phyloP scores from a whole-genome alignment of 306 rosid genomes.

The Benincasa hispida region DNA sequence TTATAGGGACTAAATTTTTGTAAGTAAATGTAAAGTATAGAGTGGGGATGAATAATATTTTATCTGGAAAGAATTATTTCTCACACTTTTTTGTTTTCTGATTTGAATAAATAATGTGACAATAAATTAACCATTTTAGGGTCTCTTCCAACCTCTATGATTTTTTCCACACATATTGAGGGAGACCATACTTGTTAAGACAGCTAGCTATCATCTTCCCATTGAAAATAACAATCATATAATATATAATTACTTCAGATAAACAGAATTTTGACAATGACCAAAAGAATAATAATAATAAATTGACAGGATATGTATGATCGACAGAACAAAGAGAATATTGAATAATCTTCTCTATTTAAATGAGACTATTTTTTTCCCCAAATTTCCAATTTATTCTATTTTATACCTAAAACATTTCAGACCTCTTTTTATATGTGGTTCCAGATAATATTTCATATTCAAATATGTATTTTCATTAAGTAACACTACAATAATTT shows the following conservation, averaged over 20 bases:
- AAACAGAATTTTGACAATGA: not conserved
- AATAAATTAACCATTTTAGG: not conserved
- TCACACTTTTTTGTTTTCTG: too few relatives aligned
- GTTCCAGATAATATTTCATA: too few relatives aligned
- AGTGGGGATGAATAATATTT: too few relatives aligned
- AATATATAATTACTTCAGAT: not conserved
- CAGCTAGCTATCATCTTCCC: not conserved
- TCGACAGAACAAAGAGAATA: constrained; percentile 2
- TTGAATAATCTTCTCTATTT: not conserved
- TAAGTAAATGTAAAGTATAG: too few relatives aligned
- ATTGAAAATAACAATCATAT: not conserved
- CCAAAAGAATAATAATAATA: not conserved
- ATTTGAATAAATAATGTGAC: not conserved
- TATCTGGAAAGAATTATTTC: not conserved
- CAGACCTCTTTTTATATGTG: too few relatives aligned
- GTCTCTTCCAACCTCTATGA: not conserved
- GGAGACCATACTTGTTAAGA: not conserved
- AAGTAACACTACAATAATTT: too few relatives aligned
- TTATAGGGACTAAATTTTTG: too few relatives aligned
- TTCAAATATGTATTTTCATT: too few relatives aligned
- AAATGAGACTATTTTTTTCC: not conserved
- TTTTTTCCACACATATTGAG: not conserved
- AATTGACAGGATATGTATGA: not conserved
- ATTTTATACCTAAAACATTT: too few relatives aligned
- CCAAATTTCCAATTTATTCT: too few relatives aligned